These are phyloP conservation scores for Lasiodiplodia citricola DNA, from an alignment of 2,329 filamentous ascomycete species.

Conservation along the genomic window DNA sequence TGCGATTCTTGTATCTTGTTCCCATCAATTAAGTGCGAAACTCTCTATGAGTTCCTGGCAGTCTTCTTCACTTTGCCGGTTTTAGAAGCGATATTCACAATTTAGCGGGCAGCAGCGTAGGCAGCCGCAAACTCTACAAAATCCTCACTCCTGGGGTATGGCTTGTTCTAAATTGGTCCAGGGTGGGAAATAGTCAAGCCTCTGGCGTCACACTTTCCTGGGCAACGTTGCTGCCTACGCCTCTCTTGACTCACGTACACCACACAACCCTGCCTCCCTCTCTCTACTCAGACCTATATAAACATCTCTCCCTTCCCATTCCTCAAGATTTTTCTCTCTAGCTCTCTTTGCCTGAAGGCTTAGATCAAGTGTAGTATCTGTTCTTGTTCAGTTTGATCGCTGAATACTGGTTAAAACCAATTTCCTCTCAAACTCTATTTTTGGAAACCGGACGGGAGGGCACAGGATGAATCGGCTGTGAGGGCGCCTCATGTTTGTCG, in stretches of 20 bases:
- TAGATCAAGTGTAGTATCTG: constrained; percentile 17
- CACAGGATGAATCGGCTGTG: neutral
- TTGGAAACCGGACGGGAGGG: neutral
- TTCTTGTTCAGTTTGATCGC: constrained; percentile 14
- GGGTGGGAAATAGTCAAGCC: neutral
- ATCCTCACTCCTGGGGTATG: neutral
- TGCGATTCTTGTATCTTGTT: neutral
- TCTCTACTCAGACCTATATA: neutral
- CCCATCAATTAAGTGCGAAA: neutral
- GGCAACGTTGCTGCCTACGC: neutral
- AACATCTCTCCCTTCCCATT: neutral
- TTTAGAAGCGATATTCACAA: neutral
- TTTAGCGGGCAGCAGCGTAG: neutral
- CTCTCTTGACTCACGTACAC: neutral
- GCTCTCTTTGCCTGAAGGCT: neutral
- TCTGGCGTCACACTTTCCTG: neutral
- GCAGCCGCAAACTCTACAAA: neutral
- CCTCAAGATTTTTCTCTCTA: neutral
- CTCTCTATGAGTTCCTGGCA: neutral
- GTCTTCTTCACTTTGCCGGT: neutral
- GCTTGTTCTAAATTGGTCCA: neutral
- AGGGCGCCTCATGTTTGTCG: neutral
- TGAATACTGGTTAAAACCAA: neutral
- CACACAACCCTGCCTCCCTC: neutral
- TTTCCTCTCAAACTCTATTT: neutral